phyloP scores from a whole-genome alignment of 2,329 filamentous ascomycete species.

The Nigrospora oryzae region DNA sequence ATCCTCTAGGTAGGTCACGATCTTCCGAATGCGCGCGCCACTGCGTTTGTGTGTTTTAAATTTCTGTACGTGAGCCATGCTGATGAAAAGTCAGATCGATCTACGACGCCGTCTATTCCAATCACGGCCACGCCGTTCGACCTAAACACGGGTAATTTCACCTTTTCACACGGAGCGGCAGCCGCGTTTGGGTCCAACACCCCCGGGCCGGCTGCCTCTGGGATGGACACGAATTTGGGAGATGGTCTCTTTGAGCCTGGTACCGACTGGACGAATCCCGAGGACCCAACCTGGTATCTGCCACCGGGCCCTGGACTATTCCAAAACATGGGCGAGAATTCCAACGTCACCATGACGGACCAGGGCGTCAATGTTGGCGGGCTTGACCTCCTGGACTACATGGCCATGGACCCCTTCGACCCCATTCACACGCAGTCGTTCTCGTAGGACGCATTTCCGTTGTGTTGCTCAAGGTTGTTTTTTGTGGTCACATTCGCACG shows the following conservation, averaged over 20 bases:
- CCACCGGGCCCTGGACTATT: constrained; percentile 56
- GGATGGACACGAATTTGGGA: constrained; percentile 20
- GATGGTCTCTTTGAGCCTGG: constrained; percentile 36
- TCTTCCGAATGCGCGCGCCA: background rate
- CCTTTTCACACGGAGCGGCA: constrained; percentile 36
- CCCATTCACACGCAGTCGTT: background rate
- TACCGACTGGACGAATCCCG: constrained; percentile 43
- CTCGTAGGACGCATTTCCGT: too few species aligned
- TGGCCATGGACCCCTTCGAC: constrained; percentile 43
- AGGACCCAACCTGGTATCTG: constrained; percentile 60
- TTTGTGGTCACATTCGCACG: too few species aligned
- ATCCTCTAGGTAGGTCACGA: constrained; percentile 17
- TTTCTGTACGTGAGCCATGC: background rate
- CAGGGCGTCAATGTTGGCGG: constrained; percentile 61
- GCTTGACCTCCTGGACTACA: constrained; percentile 58
- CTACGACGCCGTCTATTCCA: constrained; percentile 34
- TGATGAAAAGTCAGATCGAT: constrained; percentile 21
- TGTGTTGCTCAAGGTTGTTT: too few species aligned
- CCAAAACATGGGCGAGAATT: constrained; percentile 51
- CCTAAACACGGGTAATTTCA: constrained; percentile 43
- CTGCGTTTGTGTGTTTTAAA: too few species aligned
- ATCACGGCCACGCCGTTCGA: constrained; percentile 59
- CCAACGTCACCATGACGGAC: constrained; percentile 55
- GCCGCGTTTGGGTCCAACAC: constrained; percentile 42
- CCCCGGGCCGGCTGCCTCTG: constrained; percentile 25